Evolutionary conservation across 2,329 filamentous ascomycete species (phyloP).

Genomic region (Fusarium odoratissimum): DNA sequence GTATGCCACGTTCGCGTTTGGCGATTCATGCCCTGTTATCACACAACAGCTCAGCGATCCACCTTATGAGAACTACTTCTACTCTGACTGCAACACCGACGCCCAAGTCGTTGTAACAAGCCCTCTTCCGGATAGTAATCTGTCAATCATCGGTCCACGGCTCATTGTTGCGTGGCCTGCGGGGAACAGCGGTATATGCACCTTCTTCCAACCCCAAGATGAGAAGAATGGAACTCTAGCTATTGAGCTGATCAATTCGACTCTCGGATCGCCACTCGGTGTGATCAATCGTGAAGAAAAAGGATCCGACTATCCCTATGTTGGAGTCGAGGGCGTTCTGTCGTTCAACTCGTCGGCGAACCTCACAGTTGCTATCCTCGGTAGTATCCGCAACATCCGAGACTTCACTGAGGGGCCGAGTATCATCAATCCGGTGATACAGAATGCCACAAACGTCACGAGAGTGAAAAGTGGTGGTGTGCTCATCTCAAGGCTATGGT

Average conservation of each 20-base stretch:
- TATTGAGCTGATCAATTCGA: slow-evolving; percentile 64
- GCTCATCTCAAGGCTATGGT: slow-evolving; percentile 65
- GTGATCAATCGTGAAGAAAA: slow-evolving; percentile 54
- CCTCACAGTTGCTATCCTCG: slow-evolving; percentile 67
- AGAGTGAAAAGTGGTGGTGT: slow-evolving; percentile 56
- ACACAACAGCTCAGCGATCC: slow-evolving; percentile 59
- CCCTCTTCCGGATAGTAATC: slow-evolving; percentile 63
- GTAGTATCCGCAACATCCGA: slow-evolving; percentile 71
- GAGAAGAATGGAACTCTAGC: slow-evolving; percentile 64
- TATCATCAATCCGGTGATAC: slow-evolving; percentile 62
- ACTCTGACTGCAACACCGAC: slow-evolving; percentile 70
- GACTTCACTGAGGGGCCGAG: slow-evolving; percentile 71
- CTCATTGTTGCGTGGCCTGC: slow-evolving; percentile 72
- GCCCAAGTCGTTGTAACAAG: slow-evolving; percentile 71
- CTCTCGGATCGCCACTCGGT: slow-evolving; percentile 57
- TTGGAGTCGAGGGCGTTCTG: slow-evolving; percentile 65
- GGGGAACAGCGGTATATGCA: slow-evolving; percentile 70
- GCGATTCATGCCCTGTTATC: slow-evolving; percentile 1
- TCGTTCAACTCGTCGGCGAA: slow-evolving; percentile 68
- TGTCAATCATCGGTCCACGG: slow-evolving; percentile 67
- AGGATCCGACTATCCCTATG: slow-evolving; percentile 52
- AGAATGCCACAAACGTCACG: slow-evolving; percentile 62
- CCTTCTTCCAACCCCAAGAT: slow-evolving; percentile 67
- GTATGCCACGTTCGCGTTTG: background rate
- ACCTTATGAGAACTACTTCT: slow-evolving; percentile 74